Percentiles rank a stretch among this genome's conserved stretches.
phyloP scores from a whole-genome alignment of 768 basidiomycete genomes.

The Termitomyces eurrhizus region DNA sequence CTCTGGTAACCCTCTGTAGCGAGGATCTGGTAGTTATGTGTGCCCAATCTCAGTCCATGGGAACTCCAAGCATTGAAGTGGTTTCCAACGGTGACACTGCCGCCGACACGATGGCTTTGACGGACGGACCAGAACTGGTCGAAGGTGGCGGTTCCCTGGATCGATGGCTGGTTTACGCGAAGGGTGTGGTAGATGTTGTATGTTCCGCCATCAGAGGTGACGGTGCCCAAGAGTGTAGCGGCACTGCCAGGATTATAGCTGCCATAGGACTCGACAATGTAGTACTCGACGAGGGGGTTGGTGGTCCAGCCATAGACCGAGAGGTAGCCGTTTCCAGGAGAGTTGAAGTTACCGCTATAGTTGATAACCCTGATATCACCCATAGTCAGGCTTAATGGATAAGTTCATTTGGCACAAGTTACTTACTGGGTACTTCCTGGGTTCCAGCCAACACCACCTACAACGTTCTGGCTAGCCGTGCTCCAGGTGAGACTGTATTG shows the following conservation, averaged over 20 bases:
- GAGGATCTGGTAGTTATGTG: constrained; percentile 42
- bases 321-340: constrained; percentile 39
- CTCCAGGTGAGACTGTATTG: constrained; percentile 30
- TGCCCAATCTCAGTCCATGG: constrained; percentile 35
- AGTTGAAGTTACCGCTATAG: constrained; percentile 32
- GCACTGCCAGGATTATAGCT: constrained; percentile 34
- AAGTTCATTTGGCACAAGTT: not conserved
- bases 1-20: constrained; percentile 43
- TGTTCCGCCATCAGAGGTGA: constrained; percentile 36
- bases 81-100: constrained; percentile 31
- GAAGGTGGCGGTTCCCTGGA: constrained; percentile 40
- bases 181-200: constrained; percentile 38
- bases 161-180: constrained; percentile 38
- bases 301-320: constrained; percentile 45
- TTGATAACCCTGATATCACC: constrained; percentile 26
- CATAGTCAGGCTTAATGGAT: not conserved
- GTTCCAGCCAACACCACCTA: constrained; percentile 38
- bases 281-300: constrained; percentile 45
- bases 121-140: constrained; percentile 45
- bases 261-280: constrained; percentile 40
- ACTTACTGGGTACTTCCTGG: constrained; percentile 28
- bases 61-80: constrained; percentile 42
- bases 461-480: constrained; percentile 29
- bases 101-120: constrained; percentile 29
- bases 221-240: constrained; percentile 30